Evolutionary conservation across 495 filamentous ascomycete species (phyloP).

Genomic region (Lepidopterella palustris): DNA sequence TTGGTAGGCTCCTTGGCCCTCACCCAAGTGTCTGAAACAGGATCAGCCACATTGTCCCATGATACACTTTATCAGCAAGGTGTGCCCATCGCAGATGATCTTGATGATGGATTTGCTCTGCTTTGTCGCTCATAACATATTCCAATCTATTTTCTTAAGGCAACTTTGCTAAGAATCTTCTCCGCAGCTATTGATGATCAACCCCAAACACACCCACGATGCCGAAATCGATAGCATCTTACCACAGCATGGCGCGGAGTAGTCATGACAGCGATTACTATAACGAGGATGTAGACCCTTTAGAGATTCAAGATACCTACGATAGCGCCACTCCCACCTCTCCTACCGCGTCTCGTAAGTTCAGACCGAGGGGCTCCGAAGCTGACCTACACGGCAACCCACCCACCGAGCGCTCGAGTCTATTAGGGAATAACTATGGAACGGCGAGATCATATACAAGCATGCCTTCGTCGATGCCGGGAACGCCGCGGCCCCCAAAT

Average conservation of each 20-base stretch:
- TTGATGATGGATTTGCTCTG: not conserved
- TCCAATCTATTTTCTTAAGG: conserved; percentile 2
- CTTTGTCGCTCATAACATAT: not conserved
- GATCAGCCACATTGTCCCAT: not conserved
- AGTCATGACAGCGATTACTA: conserved; percentile 15
- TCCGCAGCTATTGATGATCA: conserved; percentile 6
- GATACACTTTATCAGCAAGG: not conserved
- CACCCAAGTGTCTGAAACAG: not conserved
- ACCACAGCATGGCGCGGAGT: conserved; percentile 8
- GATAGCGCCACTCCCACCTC: conserved; percentile 27
- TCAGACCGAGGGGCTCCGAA: conserved; percentile 16
- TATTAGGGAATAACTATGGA: conserved; percentile 19
- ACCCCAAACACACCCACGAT: conserved; percentile 11
- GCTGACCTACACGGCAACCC: conserved; percentile 12
- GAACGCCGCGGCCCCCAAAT: conserved; percentile 28
- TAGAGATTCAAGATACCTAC: conserved; percentile 22
- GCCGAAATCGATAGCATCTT: conserved; percentile 26
- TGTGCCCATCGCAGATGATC: conserved; percentile 19
- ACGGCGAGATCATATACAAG: conserved; percentile 24
- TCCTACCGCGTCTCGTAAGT: conserved; percentile 15
- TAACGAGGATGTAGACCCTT: conserved; percentile 13
- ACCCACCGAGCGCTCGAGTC: conserved; percentile 21
- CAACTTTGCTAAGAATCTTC: conserved; percentile 5
- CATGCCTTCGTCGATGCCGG: conserved; percentile 29
- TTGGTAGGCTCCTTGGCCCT: not conserved